These are phyloP conservation scores for Aschersonia sp. DNA, from an alignment of 2,329 filamentous ascomycete species.

Conservation along the genomic window DNA sequence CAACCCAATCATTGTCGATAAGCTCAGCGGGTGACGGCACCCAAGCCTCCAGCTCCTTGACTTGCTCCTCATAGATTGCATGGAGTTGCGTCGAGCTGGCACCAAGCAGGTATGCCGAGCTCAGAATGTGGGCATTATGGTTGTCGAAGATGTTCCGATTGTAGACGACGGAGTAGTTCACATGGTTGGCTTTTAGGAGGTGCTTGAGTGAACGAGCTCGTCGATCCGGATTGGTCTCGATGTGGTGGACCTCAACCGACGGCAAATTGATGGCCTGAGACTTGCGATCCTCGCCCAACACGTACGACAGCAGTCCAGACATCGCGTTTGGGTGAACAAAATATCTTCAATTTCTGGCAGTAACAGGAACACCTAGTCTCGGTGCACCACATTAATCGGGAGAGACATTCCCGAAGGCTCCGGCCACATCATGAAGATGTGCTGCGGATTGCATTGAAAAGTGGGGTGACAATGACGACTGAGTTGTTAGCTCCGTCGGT, in stretches of 20 bases:
- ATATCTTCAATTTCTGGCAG: no score
- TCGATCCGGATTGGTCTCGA: constrained; percentile 70
- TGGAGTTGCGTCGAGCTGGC: constrained; percentile 60
- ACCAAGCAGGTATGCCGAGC: constrained; percentile 75
- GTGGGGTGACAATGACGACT: no score
- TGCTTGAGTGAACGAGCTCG: constrained; percentile 76
- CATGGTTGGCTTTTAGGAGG: constrained; percentile 80
- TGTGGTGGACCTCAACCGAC: constrained; percentile 57
- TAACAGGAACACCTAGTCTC: no score
- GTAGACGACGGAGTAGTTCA: constrained; percentile 74
- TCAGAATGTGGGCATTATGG: constrained; percentile 67
- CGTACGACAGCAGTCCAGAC: constrained; percentile 19
- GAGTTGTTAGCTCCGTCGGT: no score
- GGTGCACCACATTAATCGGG: no score
- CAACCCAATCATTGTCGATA: constrained; percentile 69
- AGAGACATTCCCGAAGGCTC: no score
- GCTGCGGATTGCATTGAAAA: no score
- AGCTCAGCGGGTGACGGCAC: constrained; percentile 73
- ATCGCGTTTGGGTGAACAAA: constrained; percentile 7
- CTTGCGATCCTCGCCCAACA: constrained; percentile 11
- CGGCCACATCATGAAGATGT: no score
- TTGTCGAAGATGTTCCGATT: constrained; percentile 66
- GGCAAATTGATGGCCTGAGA: constrained; percentile 39
- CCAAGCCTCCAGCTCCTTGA: constrained; percentile 65
- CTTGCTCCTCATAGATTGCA: constrained; percentile 65